Conservation (phyloP, 2,329 filamentous ascomycete species). For the Exophiala alcalophila region DNA sequence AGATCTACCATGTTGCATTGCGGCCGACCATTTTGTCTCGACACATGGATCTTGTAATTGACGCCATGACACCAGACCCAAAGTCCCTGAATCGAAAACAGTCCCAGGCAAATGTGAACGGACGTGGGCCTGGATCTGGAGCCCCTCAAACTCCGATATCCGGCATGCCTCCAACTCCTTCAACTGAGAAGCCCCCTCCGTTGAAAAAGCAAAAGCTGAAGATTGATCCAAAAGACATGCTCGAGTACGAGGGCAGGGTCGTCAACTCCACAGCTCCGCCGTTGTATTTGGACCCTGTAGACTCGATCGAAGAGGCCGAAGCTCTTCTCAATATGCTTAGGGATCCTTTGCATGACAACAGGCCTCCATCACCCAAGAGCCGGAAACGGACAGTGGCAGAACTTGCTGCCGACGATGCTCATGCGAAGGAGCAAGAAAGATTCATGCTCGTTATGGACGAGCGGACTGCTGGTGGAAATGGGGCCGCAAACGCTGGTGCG, state of each 20-base stretch:
- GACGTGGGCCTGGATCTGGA: constrained; percentile 43
- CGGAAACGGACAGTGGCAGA: constrained; percentile 93
- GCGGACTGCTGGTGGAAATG: constrained; percentile 58
- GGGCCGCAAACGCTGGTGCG: constrained; percentile 60
- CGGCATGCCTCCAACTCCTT: constrained; percentile 60
- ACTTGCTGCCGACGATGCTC: constrained; percentile 88
- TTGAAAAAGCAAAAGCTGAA: constrained; percentile 73
- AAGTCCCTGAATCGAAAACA: constrained; percentile 50
- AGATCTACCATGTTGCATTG: constrained; percentile 73
- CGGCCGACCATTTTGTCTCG: constrained; percentile 76
- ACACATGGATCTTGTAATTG: constrained; percentile 71
- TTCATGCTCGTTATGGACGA: constrained; percentile 94
- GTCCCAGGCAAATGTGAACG: constrained; percentile 40
- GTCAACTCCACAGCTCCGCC: constrained; percentile 70
- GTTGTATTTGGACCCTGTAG: constrained; percentile 73
- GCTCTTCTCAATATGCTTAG: constrained; percentile 67
- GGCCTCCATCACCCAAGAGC: constrained; percentile 78
- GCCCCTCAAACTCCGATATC: constrained; percentile 65
- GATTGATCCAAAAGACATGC: constrained; percentile 69
- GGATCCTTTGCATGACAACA: constrained; percentile 73
- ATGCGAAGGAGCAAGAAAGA: constrained; percentile 81
- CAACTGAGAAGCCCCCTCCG: constrained; percentile 52
- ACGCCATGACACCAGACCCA: constrained; percentile 67
- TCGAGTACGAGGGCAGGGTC: constrained; percentile 73
- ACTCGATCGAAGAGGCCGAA: constrained; percentile 65